Evolutionary conservation across 2,329 filamentous ascomycete species (phyloP).

Genomic region (Pseudocercospora cruenta): DNA sequence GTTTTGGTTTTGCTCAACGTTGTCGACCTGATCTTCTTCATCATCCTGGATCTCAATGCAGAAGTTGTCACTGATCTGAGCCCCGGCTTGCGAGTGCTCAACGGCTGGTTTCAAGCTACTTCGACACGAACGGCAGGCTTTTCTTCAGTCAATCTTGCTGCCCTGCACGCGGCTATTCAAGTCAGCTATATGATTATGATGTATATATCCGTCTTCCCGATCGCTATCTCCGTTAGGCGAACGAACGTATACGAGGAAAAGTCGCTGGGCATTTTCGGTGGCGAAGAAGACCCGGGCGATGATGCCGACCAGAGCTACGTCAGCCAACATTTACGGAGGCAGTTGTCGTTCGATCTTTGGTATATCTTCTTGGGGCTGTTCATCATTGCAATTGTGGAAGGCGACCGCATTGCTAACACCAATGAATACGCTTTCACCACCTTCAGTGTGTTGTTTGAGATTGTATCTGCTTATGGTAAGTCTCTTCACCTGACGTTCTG

Average conservation of each 20-base stretch:
- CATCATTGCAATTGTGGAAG: conserved; percentile 88
- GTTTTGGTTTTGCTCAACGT: conserved; percentile 81
- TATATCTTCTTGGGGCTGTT: conserved; percentile 94
- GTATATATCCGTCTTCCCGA: conserved; percentile 97
- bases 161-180: conserved; percentile 86
- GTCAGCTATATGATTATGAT: conserved; percentile 98
- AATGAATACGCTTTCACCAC: conserved; percentile 58
- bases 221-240: conserved; percentile 89
- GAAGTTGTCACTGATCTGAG: conserved; percentile 69
- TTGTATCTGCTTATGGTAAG: conserved; percentile 81
- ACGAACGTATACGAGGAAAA: conserved; percentile 98
- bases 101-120: conserved; percentile 87
- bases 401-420: conserved; percentile 65
- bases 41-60: conserved; percentile 84
- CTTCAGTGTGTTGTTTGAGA: conserved; percentile 72
- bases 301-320: conserved; percentile 77
- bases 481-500: neutral
- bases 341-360: conserved; percentile 97
- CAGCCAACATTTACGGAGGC: conserved; percentile 84
- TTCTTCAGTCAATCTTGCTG: conserved; percentile 73
- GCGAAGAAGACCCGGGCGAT: conserved; percentile 54
- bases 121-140: conserved; percentile 92
- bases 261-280: conserved; percentile 73
- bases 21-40: conserved; percentile 86
- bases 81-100: conserved; percentile 74